These are phyloP conservation scores for Silene vulgaris DNA, from an alignment of 179 eudicot species.

Conservation along the genomic window DNA sequence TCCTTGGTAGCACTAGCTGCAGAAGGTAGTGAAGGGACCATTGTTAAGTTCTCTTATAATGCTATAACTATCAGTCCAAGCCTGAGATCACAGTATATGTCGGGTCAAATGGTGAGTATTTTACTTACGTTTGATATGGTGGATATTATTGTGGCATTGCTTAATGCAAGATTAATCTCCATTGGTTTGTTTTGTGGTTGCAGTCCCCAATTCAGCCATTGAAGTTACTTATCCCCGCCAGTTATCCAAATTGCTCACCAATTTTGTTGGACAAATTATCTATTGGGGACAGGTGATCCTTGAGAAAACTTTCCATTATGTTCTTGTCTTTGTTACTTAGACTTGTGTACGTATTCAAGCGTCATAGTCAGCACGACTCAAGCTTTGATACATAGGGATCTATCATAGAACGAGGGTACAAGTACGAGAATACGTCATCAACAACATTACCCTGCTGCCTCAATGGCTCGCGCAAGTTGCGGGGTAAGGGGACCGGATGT, in stretches of 20 bases:
- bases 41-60: conserved; percentile 70
- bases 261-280: conserved; percentile 85
- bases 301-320: conserved; percentile 2
- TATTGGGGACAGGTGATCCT: conserved; percentile 63
- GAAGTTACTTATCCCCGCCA: conserved; percentile 70
- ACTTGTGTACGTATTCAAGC: neutral
- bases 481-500: too few relatives aligned
- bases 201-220: conserved; percentile 94
- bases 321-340: neutral
- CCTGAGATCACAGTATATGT: conserved; percentile 74
- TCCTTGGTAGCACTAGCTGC: conserved; percentile 51
- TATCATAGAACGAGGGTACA: neutral
- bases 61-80: conserved; percentile 79
- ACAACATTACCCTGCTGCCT: too few relatives aligned
- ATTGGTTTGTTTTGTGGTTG: conserved; percentile 22
- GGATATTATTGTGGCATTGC: neutral
- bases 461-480: too few relatives aligned
- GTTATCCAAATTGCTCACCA: conserved; percentile 87
- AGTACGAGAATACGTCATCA: neutral
- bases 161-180: neutral
- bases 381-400: neutral
- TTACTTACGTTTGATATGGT: neutral
- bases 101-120: conserved; percentile 75
- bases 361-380: neutral
- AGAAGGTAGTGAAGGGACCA: conserved; percentile 71